Conservation (phyloP, 495 filamentous ascomycete species). For the Trypethelium eluteriae region DNA sequence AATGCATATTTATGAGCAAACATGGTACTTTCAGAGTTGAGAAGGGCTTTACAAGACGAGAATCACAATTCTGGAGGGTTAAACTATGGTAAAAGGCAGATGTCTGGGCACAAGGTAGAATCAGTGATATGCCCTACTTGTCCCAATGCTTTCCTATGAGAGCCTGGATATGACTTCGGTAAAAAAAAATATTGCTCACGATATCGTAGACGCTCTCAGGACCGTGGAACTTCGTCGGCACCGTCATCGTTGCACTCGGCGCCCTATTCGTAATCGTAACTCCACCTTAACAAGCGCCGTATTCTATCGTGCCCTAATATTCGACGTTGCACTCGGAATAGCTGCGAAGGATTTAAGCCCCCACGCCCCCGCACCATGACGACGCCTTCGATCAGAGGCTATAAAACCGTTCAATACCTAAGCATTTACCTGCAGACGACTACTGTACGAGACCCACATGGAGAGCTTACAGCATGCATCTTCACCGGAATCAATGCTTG, state of each 20-base stretch:
- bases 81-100: conserved; percentile 10
- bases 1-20: conserved; percentile 8
- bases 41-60: conserved; percentile 2
- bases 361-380: conserved; percentile 1
- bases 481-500: conserved; percentile 12
- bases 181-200: background rate
- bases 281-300: conserved; percentile 1
- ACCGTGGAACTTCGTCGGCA: background rate
- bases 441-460: conserved; percentile 1
- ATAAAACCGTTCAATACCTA: conserved; percentile 6
- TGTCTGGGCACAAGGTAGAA: background rate
- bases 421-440: conserved; percentile 9
- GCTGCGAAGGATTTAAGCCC: conserved; percentile 6
- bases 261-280: background rate
- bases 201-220: background rate
- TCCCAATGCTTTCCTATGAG: background rate
- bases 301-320: background rate
- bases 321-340: background rate
- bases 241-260: conserved; percentile 2
- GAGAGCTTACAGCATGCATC: conserved; percentile 11
- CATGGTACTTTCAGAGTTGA: background rate
- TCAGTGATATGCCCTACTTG: background rate
- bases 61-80: background rate
- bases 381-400: conserved; percentile 6
- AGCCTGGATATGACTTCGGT: background rate